Evolutionary conservation across 139 green algal species (phyloP), one percentile per base, ranked within the genome.

Genomic region (Mychonastes homosphaera): DNA sequence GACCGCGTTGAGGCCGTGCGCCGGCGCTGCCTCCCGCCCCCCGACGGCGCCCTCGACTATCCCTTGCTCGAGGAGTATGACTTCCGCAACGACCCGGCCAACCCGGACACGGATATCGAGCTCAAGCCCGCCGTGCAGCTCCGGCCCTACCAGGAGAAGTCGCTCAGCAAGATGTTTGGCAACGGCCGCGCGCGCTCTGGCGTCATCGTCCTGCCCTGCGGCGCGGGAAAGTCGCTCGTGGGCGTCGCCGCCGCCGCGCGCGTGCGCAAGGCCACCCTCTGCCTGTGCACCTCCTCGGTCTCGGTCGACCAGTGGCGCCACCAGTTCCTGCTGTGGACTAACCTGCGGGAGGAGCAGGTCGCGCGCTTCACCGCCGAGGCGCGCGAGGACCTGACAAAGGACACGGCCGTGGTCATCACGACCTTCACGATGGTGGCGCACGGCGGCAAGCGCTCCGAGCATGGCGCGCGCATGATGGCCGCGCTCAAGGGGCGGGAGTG

Each of bases 61-160:
- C 92, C 92, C 4, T 92, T 98, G 81, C 71, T 98, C 56, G 92
- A 98, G 62, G 92, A 98, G 79, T 98, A 98, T 60, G 92, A 98
- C 80, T 98, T 96, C 72, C 71, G 76, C 19, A 82, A 89, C 62
- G 88, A 95, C 74, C 66, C 53, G 7, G 41, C 59, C 40, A 93
- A 91, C 60, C 70, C 81, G 8, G 62, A 81, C 46, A 62, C 95
- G 18, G 55, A 64, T 40, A 82, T 94, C 2, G 88, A 92, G 39
- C 79, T 99, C n/a, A 95, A 95, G 66, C 91, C 86, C 3, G 78
- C 86, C 45, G 86, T 95, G 6, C 68, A 78, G 69, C 75, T 87
- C 34, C 69, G 89, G 27, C 85, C 87, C 0, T 96, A 94, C 65
- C 88, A 96, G 74, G 86, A 97, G 64, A 97, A 98, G 70, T 84